Evolutionary conservation across 169 alveolate species (phyloP).

Genomic region (Plasmodium adleri): DNA sequence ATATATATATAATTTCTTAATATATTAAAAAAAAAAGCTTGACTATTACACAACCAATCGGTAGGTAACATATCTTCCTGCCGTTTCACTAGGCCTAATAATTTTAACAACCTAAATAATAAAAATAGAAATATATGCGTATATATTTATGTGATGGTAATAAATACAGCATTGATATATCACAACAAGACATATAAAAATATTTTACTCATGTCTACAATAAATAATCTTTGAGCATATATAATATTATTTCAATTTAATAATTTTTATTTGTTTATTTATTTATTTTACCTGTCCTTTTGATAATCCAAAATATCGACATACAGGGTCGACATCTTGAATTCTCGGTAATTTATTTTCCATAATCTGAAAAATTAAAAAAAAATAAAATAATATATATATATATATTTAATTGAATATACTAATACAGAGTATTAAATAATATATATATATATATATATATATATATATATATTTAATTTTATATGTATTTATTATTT

Average conservation of each 20-base stretch:
- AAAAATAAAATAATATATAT: no score
- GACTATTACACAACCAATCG: slow-evolving; percentile 89
- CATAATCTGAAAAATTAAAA: slow-evolving; percentile 86
- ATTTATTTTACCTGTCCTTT: slow-evolving; percentile 91
- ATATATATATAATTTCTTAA: neutral
- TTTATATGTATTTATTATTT: slow-evolving; percentile 5
- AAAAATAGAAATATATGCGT: neutral
- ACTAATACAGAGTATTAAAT: no score
- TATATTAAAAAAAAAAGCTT: neutral
- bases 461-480: neutral
- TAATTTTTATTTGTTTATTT: neutral
- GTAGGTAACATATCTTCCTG: slow-evolving; percentile 98
- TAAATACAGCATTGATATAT: no score
- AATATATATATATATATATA: neutral
- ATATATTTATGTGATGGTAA: neutral
- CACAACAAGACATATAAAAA: neutral
- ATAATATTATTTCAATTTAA: no score
- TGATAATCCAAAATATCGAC: slow-evolving; percentile 94
- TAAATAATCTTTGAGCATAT: no score
- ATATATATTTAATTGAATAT: no score
- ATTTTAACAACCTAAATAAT: slow-evolving; percentile 93
- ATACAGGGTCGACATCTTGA: slow-evolving; percentile 96
- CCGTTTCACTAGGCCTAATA: slow-evolving; percentile 98
- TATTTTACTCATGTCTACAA: neutral
- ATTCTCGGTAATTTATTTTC: slow-evolving; percentile 97